Percentiles rank a stretch among this genome's conserved stretches.
Evolutionary conservation across 2,329 filamentous ascomycete genomes (phyloP).

Genomic region (Cordyceps fumosorosea): DNA sequence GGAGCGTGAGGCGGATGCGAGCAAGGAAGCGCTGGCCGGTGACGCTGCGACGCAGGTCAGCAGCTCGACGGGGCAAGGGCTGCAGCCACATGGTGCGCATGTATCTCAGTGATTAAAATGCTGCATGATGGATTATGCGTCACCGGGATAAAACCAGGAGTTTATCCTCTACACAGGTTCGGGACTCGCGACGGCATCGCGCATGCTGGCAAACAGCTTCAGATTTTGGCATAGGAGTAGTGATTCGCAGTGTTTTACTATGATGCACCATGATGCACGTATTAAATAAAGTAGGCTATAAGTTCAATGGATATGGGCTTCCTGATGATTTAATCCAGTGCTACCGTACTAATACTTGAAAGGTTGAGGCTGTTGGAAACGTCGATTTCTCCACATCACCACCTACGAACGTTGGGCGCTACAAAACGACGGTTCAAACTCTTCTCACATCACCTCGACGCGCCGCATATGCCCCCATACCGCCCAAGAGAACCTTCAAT

Average conservation of each 20-base stretch:
- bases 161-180: no score
- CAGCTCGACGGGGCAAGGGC: neutral
- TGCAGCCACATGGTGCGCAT: neutral
- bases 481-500: neutral
- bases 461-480: neutral
- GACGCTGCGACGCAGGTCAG: neutral
- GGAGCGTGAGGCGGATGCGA: neutral
- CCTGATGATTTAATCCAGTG: neutral
- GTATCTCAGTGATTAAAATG: neutral
- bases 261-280: no score
- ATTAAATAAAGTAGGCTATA: no score
- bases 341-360: neutral
- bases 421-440: neutral
- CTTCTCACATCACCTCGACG: neutral
- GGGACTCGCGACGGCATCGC: no score
- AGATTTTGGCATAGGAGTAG: no score
- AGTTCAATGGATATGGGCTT: no score
- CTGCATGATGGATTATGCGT: neutral
- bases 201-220: no score
- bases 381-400: constrained; percentile 3
- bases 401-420: neutral
- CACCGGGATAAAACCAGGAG: no score
- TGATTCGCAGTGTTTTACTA: no score
- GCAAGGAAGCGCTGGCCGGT: neutral
- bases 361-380: neutral